Conservation (phyloP, 306 rosid species). For the Quercus gilva region DNA sequence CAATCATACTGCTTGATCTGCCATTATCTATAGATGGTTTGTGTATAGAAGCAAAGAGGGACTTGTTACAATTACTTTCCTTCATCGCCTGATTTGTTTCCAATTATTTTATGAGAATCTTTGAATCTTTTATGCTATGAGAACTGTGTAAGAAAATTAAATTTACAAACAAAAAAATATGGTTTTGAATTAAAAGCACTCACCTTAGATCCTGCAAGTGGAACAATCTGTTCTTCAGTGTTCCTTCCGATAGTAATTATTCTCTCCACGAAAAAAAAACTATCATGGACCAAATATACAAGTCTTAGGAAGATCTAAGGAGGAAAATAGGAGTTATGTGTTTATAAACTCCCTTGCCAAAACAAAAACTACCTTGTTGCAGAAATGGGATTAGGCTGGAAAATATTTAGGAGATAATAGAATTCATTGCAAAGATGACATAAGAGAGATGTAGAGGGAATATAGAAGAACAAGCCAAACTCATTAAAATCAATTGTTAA, state of each 20-base stretch:
- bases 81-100: conserved; percentile 36
- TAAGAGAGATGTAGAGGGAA: conserved; percentile 6
- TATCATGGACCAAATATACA: conserved; percentile 1
- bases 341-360: not conserved
- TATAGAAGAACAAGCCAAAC: not conserved
- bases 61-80: conserved; percentile 48
- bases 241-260: conserved; percentile 57
- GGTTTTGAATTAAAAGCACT: conserved; percentile 15
- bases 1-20: conserved; percentile 78
- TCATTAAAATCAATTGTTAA: not conserved
- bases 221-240: conserved; percentile 40
- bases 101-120: conserved; percentile 3
- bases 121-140: conserved; percentile 9
- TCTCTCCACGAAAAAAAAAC: conserved; percentile 33
- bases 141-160: not conserved
- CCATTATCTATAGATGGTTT: conserved; percentile 49
- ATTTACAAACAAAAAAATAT: not conserved
- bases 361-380: not conserved
- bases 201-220: conserved; percentile 56
- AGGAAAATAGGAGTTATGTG: not conserved
- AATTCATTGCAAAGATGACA: conserved; percentile 1
- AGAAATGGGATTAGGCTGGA: conserved; percentile 9
- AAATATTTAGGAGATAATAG: conserved; percentile 10
- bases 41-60: conserved; percentile 36
- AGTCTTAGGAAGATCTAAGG: conserved; percentile 7